Evolutionary conservation across 148 eudicot genomes (phyloP).

Genomic region (Vaccinium corymbosum): DNA sequence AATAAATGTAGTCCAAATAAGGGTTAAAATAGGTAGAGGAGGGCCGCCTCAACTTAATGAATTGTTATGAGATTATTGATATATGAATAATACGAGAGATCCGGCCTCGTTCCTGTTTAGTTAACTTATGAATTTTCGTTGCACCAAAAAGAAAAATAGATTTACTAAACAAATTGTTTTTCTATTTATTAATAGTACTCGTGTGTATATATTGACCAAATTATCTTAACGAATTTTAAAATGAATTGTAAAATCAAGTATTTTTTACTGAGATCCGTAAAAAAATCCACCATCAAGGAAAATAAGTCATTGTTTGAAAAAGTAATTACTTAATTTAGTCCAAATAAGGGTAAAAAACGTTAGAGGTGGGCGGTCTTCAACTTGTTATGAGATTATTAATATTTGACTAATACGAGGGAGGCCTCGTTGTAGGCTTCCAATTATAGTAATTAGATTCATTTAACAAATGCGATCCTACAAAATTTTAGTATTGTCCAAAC

Average conservation of each 20-base stretch:
- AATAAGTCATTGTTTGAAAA: background rate
- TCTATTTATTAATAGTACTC: no score
- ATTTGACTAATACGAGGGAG: background rate
- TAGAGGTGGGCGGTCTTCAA: background rate
- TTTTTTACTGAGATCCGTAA: background rate
- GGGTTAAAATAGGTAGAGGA: background rate
- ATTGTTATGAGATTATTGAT: background rate
- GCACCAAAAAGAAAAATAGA: no score
- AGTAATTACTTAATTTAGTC: background rate
- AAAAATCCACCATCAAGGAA: background rate
- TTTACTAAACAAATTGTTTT: no score
- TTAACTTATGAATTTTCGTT: no score
- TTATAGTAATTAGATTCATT: no score
- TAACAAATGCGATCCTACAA: background rate
- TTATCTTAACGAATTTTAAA: no score
- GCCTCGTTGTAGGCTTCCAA: background rate
- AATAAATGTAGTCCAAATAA: background rate
- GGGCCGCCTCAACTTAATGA: background rate
- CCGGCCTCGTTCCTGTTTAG: background rate
- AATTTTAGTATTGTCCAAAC: background rate
- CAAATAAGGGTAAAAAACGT: background rate
- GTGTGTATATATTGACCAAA: no score
- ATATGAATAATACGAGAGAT: background rate
- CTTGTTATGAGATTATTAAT: background rate
- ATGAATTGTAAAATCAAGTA: background rate